Evolutionary conservation across 805 yeast genomes (phyloP), one percentile per base, ranked within the genome.

Genomic region (Monosporozyma siamensis): DNA sequence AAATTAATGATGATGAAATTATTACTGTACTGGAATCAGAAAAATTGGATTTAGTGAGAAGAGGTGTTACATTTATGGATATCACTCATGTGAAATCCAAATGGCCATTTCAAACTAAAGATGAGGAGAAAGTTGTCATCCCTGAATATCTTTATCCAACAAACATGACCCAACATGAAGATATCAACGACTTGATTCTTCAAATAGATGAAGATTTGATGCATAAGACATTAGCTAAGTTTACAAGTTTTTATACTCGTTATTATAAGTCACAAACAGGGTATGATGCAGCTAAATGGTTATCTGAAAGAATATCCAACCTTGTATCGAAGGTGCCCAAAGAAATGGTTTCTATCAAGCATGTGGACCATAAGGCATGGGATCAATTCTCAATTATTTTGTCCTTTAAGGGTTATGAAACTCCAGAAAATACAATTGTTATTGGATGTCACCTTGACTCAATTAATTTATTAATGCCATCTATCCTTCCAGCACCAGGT

Each of bases 381-480:
- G 69, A 67, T 48, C 97, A 89, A 63, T 80, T 74, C 54, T 81
- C 92, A 3, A 67, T 86, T 3, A 72, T 89, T 40, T 85, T 84
- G 8, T 67, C 71, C 12, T 69, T 89, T 35, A 70, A 71, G 6
- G 87, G 88, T 15, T 38, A 46, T 11, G 52, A 46, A 22, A 54
- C 54, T 20, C 64, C 70, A 35, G 70, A 67, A 4, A 59, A 63
- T 25, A 63, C 70, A 4, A 80, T 90, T 1, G 78, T 90, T 12
- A 74, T 90, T 31, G 96, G 96, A 1, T 83, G 94, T 21, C 97
- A 90, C 64, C 84, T 82, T 56, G 97, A 90, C 59, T 82, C 95
- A 2, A 72, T 80, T 48, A 87, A 86, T 58, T 67, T 85, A 43
- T 50, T 84, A 34, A 70, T 84, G 44, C 96, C 95, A 8, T 70